Evolutionary conservation across 2,329 filamentous ascomycete genomes (phyloP).

Genomic region (Corynespora cassiicola): DNA sequence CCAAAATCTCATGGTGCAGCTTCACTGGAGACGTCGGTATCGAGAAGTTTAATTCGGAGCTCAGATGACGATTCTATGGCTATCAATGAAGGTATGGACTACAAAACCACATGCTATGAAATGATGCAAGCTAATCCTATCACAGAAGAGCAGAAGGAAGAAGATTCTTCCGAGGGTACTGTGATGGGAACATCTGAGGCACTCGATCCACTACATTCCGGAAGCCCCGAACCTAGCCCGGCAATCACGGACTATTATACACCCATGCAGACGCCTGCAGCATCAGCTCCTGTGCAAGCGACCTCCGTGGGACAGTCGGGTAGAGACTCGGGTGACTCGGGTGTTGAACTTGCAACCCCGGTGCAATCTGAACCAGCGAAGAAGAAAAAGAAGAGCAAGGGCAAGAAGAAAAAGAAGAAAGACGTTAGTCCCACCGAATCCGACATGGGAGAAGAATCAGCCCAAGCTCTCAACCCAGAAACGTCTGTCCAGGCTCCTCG

Average conservation of each 20-base stretch:
- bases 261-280: conserved; percentile 15
- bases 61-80: neutral
- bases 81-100: neutral
- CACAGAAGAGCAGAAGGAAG: no score
- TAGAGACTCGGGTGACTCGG: no score
- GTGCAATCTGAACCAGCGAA: conserved; percentile 1
- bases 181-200: neutral
- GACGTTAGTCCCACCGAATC: no score
- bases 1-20: neutral
- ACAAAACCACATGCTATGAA: no score
- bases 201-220: neutral
- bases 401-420: no score
- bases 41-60: neutral
- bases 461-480: neutral
- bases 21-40: neutral
- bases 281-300: no score
- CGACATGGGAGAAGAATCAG: conserved; percentile 11
- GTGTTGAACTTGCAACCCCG: neutral
- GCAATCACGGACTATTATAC: conserved; percentile 16
- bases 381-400: no score
- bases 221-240: conserved; percentile 8
- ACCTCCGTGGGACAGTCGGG: no score
- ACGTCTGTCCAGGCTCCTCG: no score
- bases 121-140: no score
- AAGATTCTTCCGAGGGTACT: no score